These are phyloP conservation scores for Hemisphaericaspora subhashii DNA, from an alignment of 1,139 yeast genomes.

Conservation along the genomic window DNA sequence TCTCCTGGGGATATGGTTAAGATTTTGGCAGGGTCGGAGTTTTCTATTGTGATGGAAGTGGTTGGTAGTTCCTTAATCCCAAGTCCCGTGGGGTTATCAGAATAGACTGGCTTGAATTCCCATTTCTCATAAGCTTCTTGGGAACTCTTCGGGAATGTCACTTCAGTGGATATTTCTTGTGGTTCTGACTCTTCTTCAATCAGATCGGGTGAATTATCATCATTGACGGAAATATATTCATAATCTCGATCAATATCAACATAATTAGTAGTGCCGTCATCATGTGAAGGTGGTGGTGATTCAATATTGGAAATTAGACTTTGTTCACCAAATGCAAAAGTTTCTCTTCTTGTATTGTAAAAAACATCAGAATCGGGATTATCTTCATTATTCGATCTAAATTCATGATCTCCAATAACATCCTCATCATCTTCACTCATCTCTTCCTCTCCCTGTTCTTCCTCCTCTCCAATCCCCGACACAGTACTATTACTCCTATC, in stretches of 20 bases:
- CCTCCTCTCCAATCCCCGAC: constrained; percentile 5
- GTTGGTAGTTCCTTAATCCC: constrained; percentile 14
- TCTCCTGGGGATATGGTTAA: constrained; percentile 31
- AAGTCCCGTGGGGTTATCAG: constrained; percentile 2
- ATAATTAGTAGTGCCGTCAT: constrained; percentile 2
- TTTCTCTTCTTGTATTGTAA: constrained; percentile 25
- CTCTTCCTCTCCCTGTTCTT: constrained; percentile 7
- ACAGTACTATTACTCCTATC: background rate
- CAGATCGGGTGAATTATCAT: constrained; percentile 3
- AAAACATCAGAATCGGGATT: constrained; percentile 28
- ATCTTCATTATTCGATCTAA: constrained; percentile 12
- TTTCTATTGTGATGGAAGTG: constrained; percentile 17
- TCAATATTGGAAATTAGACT: constrained; percentile 10
- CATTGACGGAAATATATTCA: constrained; percentile 8
- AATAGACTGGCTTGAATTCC: constrained; percentile 6
- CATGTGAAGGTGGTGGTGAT: constrained; percentile 13
- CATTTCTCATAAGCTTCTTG: constrained; percentile 3
- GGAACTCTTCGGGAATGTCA: constrained; percentile 1
- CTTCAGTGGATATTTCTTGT: background rate
- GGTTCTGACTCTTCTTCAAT: constrained; percentile 1
- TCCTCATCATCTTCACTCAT: constrained; percentile 6
- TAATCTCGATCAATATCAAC: constrained; percentile 7
- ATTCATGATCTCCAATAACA: constrained; percentile 4
- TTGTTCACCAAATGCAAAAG: constrained; percentile 17
- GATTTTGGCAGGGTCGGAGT: constrained; percentile 23